A percentile compares a stretch with the other conserved stretches of the same genome.
Conservation (phyloP, 305 asterid genomes). For the Rubia balearica region DNA sequence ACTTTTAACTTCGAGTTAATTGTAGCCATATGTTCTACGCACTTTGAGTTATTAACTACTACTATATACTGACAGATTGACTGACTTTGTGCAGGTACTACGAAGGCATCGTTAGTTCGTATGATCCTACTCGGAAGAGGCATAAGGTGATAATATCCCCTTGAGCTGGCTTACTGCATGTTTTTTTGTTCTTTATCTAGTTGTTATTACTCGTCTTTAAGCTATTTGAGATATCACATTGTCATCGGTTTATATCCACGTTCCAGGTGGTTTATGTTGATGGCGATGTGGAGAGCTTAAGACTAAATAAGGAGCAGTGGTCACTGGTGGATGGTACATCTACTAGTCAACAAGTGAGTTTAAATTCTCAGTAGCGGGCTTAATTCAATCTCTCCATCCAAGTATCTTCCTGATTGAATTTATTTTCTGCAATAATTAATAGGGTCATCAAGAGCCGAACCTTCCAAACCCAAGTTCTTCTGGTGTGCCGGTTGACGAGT, state of each 20-base stretch:
- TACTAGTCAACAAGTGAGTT: neutral
- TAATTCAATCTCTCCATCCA: neutral
- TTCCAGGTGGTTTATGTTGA: neutral
- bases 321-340: neutral
- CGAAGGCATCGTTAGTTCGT: conserved; percentile 42
- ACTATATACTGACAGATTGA: conserved; percentile 16
- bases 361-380: too few species aligned
- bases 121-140: conserved; percentile 45
- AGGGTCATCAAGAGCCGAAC: neutral
- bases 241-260: neutral
- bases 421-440: neutral
- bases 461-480: neutral
- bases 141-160: conserved; percentile 39
- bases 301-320: neutral
- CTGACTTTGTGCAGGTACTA: conserved; percentile 54
- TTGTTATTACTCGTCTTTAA: neutral
- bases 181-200: neutral
- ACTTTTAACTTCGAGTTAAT: neutral
- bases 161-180: neutral
- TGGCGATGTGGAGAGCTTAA: neutral
- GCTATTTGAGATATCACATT: neutral
- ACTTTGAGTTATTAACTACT: neutral
- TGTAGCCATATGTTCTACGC: neutral
- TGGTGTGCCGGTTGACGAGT: neutral
- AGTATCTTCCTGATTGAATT: neutral